Percentiles rank a stretch among this genome's conserved stretches.
Conservation (phyloP, 192 early-diverging fungal genomes). For the Coemansia sp. region DNA sequence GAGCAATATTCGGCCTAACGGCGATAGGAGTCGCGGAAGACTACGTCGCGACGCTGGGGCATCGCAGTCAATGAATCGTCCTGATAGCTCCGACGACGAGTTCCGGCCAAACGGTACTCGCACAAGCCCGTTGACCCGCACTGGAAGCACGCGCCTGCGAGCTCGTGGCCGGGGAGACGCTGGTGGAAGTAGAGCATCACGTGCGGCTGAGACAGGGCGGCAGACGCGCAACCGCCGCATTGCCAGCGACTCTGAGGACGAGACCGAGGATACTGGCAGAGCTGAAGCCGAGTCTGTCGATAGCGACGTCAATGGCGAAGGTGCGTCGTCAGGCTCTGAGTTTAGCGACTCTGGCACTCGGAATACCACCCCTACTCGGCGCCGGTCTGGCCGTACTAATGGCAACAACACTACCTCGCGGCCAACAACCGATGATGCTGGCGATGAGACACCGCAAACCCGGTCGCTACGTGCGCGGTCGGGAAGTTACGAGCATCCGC, state of each 20-base stretch:
- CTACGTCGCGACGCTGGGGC: not conserved
- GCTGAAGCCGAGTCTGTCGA: not conserved
- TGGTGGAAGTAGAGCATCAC: not conserved
- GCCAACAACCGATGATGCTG: not conserved
- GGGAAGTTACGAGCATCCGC: not conserved
- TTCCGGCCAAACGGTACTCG: conserved; percentile 24
- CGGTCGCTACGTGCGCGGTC: conserved; percentile 1
- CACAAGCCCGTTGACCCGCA: not conserved
- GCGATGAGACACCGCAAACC: conserved; percentile 10
- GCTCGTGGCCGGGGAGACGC: conserved; percentile 7
- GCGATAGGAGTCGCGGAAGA: not conserved
- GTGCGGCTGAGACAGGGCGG: not conserved
- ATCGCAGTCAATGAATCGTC: not conserved
- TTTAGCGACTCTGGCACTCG: not conserved
- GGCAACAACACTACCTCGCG: not conserved
- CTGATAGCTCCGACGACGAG: conserved; percentile 36
- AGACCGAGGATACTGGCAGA: not conserved
- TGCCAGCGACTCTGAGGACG: conserved; percentile 46
- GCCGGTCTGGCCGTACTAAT: not conserved
- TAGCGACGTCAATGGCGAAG: not conserved
- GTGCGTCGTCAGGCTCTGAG: not conserved
- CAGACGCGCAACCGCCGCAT: conserved; percentile 38
- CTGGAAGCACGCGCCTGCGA: not conserved
- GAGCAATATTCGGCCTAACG: not conserved
- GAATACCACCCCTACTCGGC: not conserved